These are phyloP conservation scores for Entelexis sorbosivorans DNA, from an alignment of 1,139 yeast species.

Conservation along the genomic window DNA sequence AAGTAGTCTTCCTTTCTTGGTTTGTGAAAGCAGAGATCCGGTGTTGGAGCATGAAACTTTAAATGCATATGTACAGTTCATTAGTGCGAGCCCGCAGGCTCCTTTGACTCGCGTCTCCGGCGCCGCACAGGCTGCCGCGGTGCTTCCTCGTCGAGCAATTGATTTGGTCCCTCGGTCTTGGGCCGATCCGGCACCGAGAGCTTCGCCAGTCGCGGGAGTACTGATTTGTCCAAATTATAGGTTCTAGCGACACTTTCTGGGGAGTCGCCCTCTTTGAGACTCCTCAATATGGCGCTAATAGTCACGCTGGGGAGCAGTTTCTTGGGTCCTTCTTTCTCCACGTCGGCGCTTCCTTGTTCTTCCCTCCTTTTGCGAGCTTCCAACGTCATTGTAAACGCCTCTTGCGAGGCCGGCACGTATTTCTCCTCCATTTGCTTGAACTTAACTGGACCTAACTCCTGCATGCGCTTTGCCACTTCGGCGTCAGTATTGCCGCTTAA, in stretches of 20 bases:
- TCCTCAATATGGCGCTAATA: constrained; percentile 22
- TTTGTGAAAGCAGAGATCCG: too few relatives aligned
- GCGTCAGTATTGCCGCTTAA: constrained; percentile 11
- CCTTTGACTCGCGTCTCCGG: background rate
- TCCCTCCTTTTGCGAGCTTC: constrained; percentile 16
- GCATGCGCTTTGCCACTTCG: constrained; percentile 13
- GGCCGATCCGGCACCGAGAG: constrained; percentile 10
- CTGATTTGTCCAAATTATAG: constrained; percentile 17
- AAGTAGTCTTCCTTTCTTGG: too few relatives aligned
- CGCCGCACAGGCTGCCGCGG: background rate
- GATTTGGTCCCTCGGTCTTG: background rate
- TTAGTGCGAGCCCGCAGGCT: too few relatives aligned
- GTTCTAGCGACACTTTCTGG: constrained; percentile 14
- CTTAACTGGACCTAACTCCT: constrained; percentile 17
- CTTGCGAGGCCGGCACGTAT: constrained; percentile 17
- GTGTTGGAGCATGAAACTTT: too few relatives aligned
- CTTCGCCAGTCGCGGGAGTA: constrained; percentile 16
- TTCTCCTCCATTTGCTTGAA: background rate
- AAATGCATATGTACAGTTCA: background rate
- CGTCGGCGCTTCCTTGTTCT: constrained; percentile 6
- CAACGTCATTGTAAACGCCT: constrained; percentile 17
- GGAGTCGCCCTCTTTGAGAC: constrained; percentile 21
- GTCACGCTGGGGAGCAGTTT: constrained; percentile 22
- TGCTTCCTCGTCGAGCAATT: background rate
- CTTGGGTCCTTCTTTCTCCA: constrained; percentile 6